Percentiles rank a stretch among this genome's conserved stretches.
phyloP scores from a whole-genome alignment of 768 basidiomycete species.

The Candolleomyces eurysporus region DNA sequence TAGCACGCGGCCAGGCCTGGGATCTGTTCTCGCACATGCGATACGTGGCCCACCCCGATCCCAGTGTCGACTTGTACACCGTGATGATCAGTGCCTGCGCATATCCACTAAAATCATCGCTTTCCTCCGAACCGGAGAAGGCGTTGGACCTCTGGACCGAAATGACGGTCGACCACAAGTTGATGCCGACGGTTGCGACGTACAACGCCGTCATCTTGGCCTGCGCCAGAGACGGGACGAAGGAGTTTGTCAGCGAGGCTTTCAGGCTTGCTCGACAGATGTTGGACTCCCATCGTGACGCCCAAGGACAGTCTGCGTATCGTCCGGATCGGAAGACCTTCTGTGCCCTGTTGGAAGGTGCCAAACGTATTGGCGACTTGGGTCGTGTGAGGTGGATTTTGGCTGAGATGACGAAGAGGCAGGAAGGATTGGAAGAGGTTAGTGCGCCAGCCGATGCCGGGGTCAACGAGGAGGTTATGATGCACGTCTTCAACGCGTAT shows the following conservation, averaged over 20 bases:
- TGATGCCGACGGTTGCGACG: conserved; percentile 62
- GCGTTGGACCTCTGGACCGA: conserved; percentile 93
- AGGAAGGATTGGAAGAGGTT: conserved; percentile 17
- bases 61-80: conserved; percentile 70
- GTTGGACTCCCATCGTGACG: conserved; percentile 74
- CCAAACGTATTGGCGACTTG: conserved; percentile 84
- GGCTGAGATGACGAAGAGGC: conserved; percentile 68
- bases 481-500: conserved; percentile 86
- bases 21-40: conserved; percentile 96
- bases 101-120: conserved; percentile 39
- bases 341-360: conserved; percentile 83
- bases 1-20: conserved; percentile 80
- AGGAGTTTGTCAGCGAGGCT: conserved; percentile 72
- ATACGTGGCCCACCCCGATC: conserved; percentile 85
- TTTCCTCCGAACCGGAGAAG: conserved; percentile 78
- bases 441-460: conserved; percentile 24
- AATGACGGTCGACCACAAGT: conserved; percentile 72
- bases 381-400: conserved; percentile 85
- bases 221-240: conserved; percentile 65
- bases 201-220: conserved; percentile 85
- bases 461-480: conserved; percentile 70
- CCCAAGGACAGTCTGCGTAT: conserved; percentile 52
- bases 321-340: conserved; percentile 69
- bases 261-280: conserved; percentile 86
- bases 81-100: conserved; percentile 90